Evolutionary conservation across 306 rosid genomes (phyloP).

Genomic region (Quercus bicolor): DNA sequence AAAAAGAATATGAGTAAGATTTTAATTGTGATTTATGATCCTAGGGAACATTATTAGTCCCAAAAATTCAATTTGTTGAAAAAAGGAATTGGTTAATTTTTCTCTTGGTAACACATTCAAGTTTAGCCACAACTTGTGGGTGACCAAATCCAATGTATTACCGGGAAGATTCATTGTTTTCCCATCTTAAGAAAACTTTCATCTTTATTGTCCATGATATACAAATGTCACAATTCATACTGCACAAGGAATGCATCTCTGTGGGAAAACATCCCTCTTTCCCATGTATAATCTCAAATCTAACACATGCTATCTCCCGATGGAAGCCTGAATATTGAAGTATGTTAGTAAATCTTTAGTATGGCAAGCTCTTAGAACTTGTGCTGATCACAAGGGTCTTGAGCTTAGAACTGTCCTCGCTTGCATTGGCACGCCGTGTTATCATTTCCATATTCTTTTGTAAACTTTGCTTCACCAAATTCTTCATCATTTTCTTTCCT

Average conservation of each 20-base stretch:
- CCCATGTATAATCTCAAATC: background rate
- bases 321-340: background rate
- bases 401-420: conserved; percentile 47
- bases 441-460: conserved; percentile 82
- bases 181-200: background rate
- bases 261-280: background rate
- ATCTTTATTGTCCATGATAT: background rate
- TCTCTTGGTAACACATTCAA: background rate
- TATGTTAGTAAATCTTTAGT: conserved; percentile 18
- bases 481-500: conserved; percentile 89
- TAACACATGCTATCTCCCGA: background rate
- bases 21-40: too few species aligned
- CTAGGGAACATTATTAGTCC: too few species aligned
- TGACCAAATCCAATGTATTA: background rate
- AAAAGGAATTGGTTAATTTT: too few species aligned
- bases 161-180: background rate
- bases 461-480: conserved; percentile 82
- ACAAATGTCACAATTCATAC: conserved; percentile 7
- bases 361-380: conserved; percentile 91
- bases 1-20: too few species aligned
- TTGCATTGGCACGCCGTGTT: conserved; percentile 62
- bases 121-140: background rate
- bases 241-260: conserved; percentile 24
- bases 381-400: conserved; percentile 81
- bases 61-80: too few species aligned